Conservation (phyloP, 306 rosid species). For the Arachis hypogaea region DNA sequence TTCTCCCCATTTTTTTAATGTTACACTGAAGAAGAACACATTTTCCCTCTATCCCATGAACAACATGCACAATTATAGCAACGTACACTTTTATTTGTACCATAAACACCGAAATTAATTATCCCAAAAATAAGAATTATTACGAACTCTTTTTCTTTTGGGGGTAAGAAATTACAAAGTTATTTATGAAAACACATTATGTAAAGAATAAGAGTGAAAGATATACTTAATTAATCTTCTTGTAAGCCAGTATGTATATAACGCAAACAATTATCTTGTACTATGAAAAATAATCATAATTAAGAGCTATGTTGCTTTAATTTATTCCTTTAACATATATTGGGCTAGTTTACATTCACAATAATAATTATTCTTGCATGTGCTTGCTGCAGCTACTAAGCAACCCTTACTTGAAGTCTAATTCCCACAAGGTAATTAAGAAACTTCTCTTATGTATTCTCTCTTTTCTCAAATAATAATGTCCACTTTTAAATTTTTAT, state of each 20-base stretch:
- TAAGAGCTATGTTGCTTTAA: not conserved
- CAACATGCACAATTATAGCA: slow-evolving; percentile 12
- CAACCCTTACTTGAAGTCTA: slow-evolving; percentile 80
- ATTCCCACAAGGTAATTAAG: slow-evolving; percentile 59
- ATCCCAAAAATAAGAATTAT: too few relatives aligned
- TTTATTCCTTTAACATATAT: not conserved
- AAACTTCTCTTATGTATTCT: not conserved
- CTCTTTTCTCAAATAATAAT: too few relatives aligned
- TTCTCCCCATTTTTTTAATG: not conserved
- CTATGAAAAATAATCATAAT: not conserved
- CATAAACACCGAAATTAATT: not conserved
- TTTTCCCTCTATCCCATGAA: slow-evolving; percentile 11
- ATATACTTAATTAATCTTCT: too few relatives aligned
- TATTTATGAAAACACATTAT: too few relatives aligned
- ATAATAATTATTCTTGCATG: not conserved
- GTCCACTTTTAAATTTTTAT: too few relatives aligned
- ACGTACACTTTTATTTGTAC: not conserved
- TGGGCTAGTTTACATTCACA: not conserved
- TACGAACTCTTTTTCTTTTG: too few relatives aligned
- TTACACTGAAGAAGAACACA: slow-evolving; percentile 19
- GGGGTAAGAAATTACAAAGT: too few relatives aligned
- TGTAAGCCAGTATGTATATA: too few relatives aligned
- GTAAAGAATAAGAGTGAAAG: too few relatives aligned
- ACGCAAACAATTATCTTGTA: not conserved
- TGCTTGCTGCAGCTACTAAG: slow-evolving; percentile 63